Evolutionary conservation across 176 grass and related monocot genomes (phyloP), one percentile per base, ranked within the genome.

Genomic region (Triticum timopheevii): DNA sequence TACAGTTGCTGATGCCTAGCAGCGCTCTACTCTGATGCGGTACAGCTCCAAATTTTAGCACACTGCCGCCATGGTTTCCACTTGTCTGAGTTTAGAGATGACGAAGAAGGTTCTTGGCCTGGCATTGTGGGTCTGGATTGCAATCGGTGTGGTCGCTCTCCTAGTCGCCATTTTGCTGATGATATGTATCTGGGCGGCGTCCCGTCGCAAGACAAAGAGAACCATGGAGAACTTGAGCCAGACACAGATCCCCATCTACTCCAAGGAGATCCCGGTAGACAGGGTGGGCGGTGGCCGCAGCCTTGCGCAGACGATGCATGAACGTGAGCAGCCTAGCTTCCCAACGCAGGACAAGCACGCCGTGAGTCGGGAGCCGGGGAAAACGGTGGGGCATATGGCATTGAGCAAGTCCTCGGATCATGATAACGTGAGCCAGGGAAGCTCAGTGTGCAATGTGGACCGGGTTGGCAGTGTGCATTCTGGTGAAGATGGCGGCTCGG

Each of bases 191-290:
- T 99, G 94, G 94, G 73, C 86, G 25, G 83, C 83, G 24, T 94
- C 87, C 22, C 87, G 82, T 17, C 91, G 79, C 80, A 91, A 86
- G 89, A 92, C 89, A 7, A 94, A 90, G 86, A 86, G 89, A 30
- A 91, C 83, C 13, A 87, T 85, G 91, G 90, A 91, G 75, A 86
- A 36, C 47, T 64, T 92, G 39, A 79, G 84, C 68, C 90, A 91
- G 73, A 86, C 90, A 15, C 97, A 99, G 88, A 99, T 99, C 76
- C 97, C 97, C 76, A 92, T 92, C 86, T 82, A 94, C 89, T 99
- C 97, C 27, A 99, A 99, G 86, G 97, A 99, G 87, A 99, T 99
- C 63, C 88, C 90, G 0, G 92, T 99, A 1, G 97, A 99, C 85
- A 82, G 90, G 69, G 94, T 99, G 39, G 87, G 90, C 20, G 88